Conservation (phyloP, 2,329 filamentous ascomycete genomes). For the Trichophyton verrucosum region DNA sequence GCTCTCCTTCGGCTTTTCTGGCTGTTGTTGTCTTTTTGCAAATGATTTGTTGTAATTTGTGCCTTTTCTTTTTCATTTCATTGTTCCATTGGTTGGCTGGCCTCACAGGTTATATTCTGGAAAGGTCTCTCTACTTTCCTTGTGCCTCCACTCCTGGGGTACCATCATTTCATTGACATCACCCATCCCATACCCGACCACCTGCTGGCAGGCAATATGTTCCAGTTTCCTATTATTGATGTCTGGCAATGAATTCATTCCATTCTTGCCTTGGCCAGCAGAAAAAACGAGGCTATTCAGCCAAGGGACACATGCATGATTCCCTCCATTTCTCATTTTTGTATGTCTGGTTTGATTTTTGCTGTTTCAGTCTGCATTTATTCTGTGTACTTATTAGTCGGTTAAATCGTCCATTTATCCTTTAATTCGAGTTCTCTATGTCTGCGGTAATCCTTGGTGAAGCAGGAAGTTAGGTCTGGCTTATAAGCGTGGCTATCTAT, state of each 20-base stretch:
- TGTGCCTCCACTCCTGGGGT: neutral
- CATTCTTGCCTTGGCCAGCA: neutral
- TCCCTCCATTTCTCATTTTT: neutral
- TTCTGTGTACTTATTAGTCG: conserved; percentile 1
- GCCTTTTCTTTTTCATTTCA: neutral
- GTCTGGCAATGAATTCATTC: neutral
- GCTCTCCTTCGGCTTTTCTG: neutral
- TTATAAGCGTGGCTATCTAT: neutral
- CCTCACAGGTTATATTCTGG: neutral
- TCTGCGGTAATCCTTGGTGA: neutral
- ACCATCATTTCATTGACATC: neutral
- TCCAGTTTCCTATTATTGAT: neutral
- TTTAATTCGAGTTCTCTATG: neutral
- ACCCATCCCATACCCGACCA: neutral
- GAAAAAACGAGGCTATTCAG: neutral
- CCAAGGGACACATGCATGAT: neutral
- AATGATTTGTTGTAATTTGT: conserved; percentile 1
- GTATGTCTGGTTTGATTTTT: neutral
- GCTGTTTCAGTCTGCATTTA: conserved; percentile 2
- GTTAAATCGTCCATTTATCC: no score
- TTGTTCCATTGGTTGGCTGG: neutral
- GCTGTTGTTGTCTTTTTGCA: neutral
- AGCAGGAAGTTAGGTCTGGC: neutral
- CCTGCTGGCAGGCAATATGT: conserved; percentile 4
- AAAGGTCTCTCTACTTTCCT: neutral